A percentile compares a stretch with the other conserved stretches of the same genome.
Evolutionary conservation across 1,284 basidiomycete genomes (phyloP).

Genomic region (Hymenochaete sp.): DNA sequence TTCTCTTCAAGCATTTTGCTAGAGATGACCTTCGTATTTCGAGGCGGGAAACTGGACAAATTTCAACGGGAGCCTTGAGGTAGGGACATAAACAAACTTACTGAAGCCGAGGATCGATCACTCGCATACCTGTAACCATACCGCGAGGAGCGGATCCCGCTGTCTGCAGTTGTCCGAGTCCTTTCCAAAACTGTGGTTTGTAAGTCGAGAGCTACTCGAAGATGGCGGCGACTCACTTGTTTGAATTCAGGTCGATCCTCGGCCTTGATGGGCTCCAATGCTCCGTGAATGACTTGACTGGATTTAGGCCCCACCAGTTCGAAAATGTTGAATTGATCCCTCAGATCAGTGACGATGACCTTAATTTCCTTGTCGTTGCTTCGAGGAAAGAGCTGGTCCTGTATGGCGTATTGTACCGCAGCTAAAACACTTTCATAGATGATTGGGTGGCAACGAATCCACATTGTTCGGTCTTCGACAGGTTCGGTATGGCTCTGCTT

Average conservation of each 20-base stretch:
- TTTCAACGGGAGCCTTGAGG: constrained; percentile 14
- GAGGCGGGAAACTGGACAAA: constrained; percentile 70
- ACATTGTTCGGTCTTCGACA: constrained; percentile 38
- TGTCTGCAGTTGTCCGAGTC: constrained; percentile 51
- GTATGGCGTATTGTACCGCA: constrained; percentile 43
- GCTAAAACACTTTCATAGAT: constrained; percentile 49
- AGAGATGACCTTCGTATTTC: constrained; percentile 46
- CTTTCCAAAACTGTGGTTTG: constrained; percentile 55
- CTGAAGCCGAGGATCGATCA: constrained; percentile 76
- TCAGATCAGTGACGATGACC: constrained; percentile 62
- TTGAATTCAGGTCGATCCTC: constrained; percentile 52
- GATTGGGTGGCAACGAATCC: constrained; percentile 75
- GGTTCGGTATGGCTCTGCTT: constrained; percentile 14
- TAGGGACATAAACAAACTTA: constrained; percentile 25
- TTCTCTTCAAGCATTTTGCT: constrained; percentile 19
- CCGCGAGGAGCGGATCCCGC: constrained; percentile 60
- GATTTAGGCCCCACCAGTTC: constrained; percentile 83
- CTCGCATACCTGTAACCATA: constrained; percentile 67
- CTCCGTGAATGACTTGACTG: constrained; percentile 69
- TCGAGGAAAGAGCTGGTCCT: constrained; percentile 30
- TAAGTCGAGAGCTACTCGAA: background rate
- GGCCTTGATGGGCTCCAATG: constrained; percentile 47
- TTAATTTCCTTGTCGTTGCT: constrained; percentile 22
- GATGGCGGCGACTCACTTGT: constrained; percentile 33
- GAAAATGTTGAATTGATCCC: constrained; percentile 67